phyloP scores from a whole-genome alignment of 73 alveolate genomes.

The Stentor coeruleus region DNA sequence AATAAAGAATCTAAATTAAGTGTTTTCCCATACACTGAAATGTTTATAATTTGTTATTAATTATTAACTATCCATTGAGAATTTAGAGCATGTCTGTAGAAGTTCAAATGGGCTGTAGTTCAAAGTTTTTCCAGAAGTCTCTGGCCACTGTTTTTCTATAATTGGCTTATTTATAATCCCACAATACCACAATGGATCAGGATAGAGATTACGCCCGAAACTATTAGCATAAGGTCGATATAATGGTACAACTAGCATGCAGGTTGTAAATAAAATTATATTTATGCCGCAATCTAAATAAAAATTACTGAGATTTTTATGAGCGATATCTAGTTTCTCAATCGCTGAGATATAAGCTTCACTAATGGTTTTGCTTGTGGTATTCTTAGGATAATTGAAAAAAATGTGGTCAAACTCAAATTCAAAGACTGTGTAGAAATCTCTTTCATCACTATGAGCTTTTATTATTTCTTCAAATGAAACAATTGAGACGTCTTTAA shows the following conservation, averaged over 20 bases:
- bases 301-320: neutral
- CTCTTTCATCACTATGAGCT: neutral
- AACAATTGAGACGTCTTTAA: neutral
- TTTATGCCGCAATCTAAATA: constrained; percentile 1
- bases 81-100: neutral
- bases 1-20: too few species aligned
- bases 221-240: neutral
- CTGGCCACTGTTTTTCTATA: constrained; percentile 2
- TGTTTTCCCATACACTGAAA: too few species aligned
- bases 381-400: neutral
- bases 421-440: neutral
- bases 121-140: neutral
- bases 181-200: neutral
- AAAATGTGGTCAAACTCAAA: neutral
- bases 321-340: neutral
- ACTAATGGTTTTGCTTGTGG: neutral
- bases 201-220: neutral
- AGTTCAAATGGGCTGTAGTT: neutral
- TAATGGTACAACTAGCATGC: neutral
- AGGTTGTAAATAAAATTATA: neutral
- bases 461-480: neutral
- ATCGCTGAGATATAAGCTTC: neutral
- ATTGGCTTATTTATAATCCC: neutral
- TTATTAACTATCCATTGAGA: too few species aligned
- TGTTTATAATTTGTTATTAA: too few species aligned